phyloP scores from a whole-genome alignment of 2,329 filamentous ascomycete species.

The Penicillium sp. region DNA sequence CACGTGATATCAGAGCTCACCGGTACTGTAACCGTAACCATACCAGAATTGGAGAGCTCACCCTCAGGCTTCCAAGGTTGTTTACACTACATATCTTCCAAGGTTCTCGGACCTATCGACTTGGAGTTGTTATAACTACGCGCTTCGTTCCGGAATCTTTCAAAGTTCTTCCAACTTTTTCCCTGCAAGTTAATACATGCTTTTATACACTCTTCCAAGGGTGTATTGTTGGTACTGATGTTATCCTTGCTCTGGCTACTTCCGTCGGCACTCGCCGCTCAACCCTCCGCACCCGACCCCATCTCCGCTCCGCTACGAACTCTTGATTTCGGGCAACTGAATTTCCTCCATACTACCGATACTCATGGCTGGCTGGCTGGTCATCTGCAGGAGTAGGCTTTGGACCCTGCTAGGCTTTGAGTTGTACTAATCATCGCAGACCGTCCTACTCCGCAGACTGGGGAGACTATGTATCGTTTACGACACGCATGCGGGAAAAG shows the following conservation, averaged over 20 bases:
- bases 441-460: slow-evolving; percentile 93
- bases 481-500: slow-evolving; percentile 72
- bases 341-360: slow-evolving; percentile 95
- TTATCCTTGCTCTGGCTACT: slow-evolving; percentile 22
- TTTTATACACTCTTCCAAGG: neutral
- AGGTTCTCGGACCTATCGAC: neutral
- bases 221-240: neutral
- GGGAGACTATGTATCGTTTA: slow-evolving; percentile 96
- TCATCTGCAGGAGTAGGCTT: slow-evolving; percentile 79
- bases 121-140: neutral
- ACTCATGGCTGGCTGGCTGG: slow-evolving; percentile 95
- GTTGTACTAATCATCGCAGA: slow-evolving; percentile 45
- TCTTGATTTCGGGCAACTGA: slow-evolving; percentile 88
- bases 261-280: slow-evolving; percentile 52
- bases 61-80: neutral
- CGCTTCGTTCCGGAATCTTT: neutral
- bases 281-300: slow-evolving; percentile 77
- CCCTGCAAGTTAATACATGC: neutral
- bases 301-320: slow-evolving; percentile 77
- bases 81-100: neutral
- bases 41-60: slow-evolving; percentile 4
- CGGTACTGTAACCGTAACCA: slow-evolving; percentile 31
- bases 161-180: neutral
- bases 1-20: slow-evolving; percentile 38
- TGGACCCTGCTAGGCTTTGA: slow-evolving; percentile 1